Conservation (phyloP, 2,329 filamentous ascomycete genomes). For the Pseudofabraea citricarpa region DNA sequence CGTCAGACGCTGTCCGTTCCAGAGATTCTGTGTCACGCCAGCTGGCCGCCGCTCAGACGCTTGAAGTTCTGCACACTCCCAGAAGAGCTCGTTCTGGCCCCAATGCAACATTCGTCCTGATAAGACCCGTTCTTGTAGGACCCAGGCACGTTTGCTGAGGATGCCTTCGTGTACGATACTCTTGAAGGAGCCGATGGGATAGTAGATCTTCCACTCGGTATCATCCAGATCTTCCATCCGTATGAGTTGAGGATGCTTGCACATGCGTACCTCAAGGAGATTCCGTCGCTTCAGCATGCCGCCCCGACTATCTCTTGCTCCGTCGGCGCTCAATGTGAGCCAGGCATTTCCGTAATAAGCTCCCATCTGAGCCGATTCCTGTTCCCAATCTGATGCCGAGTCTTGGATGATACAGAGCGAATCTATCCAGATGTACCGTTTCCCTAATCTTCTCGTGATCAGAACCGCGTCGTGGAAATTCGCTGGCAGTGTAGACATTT, state of each 20-base stretch:
- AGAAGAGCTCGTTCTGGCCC: no score
- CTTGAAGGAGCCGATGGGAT: neutral
- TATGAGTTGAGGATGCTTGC: neutral
- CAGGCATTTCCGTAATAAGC: neutral
- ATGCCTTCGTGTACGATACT: no score
- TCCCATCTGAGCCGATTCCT: neutral
- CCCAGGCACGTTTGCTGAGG: neutral
- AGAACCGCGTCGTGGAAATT: neutral
- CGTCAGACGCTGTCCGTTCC: no score
- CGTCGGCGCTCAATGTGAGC: neutral
- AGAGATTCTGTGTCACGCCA: no score
- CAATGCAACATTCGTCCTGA: no score
- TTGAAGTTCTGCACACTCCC: no score
- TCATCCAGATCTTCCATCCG: neutral
- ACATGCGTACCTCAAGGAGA: neutral
- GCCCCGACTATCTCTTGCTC: neutral
- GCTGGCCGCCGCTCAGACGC: no score
- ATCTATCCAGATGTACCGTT: neutral
- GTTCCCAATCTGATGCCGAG: neutral
- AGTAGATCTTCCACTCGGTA: neutral
- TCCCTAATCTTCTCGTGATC: neutral
- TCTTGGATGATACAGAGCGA: neutral
- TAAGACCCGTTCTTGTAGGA: neutral
- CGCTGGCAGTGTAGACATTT: no score
- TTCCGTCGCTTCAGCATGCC: neutral